Evolutionary conservation across 768 basidiomycete genomes (phyloP), one percentile per base, ranked within the genome.

Genomic region (Russula sp.): DNA sequence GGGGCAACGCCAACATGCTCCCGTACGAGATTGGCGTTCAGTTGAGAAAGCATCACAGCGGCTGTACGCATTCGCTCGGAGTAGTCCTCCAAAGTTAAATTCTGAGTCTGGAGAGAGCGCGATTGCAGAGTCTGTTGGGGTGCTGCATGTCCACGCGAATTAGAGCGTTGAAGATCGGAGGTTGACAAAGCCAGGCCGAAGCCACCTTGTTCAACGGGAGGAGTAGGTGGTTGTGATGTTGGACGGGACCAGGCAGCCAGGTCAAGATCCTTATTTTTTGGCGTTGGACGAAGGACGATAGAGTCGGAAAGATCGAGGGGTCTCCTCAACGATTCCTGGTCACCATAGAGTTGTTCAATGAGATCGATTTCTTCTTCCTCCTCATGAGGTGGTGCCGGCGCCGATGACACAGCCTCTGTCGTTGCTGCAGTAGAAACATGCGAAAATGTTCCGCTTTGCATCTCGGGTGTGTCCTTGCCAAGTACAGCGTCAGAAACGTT

Each of bases 31-130:
- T 81, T 91, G 1, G 93, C 87, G 68, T 94, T 97, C 51, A 99
- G 81, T 73, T 99, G 97, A 1, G 97, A 87, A 34, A 99, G 85
- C 97, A 99, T 98, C 64, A 98, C 87, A 10, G 97, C 97, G 10
- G 97, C 97, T 10, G 94, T 97, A 8, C 93, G 85, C 97, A 99
- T 99, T 54, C 97, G 85, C 67, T 98, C 93, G 0, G 96, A 96
- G 75, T 99, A 99, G 67, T 99, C 96, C 68, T 99, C 96, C 25
- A 99, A 77, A 0, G 94, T 93, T 14, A 98, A 75, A 48, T 38
- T 66, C 64, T 59, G 64, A 36, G 64, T 55, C 41, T 58, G 43
- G 60, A 65, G n/a, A 45, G 43, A 11, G 61, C 43, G 42, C 3
- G 41, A 38, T 35, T 61, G 56, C 20, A 39, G 59, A 59, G 59